Conservation (phyloP, 1,284 basidiomycete species). For the Amylostereum areolatum region DNA sequence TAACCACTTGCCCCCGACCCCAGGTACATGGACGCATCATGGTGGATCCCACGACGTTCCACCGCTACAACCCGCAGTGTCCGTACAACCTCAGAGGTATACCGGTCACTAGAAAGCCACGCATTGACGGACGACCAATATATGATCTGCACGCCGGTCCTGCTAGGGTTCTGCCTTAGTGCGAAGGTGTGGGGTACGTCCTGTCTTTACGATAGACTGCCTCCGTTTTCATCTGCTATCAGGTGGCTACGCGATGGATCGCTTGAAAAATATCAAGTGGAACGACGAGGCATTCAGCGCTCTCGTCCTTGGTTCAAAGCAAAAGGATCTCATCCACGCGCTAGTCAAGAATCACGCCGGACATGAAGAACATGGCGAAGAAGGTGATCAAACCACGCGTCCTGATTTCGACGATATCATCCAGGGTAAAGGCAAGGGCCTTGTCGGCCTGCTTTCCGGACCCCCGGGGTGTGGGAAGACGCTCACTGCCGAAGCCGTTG, state of each 20-base stretch:
- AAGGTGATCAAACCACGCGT: no score
- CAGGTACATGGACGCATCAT: constrained; percentile 24
- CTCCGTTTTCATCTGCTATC: background rate
- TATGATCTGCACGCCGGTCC: constrained; percentile 22
- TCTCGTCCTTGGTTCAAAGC: constrained; percentile 23
- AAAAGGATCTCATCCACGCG: constrained; percentile 24
- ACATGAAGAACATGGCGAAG: no score
- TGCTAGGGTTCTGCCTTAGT: constrained; percentile 24
- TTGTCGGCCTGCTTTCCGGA: constrained; percentile 22
- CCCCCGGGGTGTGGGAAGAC: constrained; percentile 29
- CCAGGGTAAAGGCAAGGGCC: constrained; percentile 24
- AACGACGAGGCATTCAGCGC: constrained; percentile 21
- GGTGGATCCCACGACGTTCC: constrained; percentile 22
- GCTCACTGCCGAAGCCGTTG: constrained; percentile 30
- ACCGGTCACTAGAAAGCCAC: constrained; percentile 11
- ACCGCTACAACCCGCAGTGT: constrained; percentile 16
- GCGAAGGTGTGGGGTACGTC: constrained; percentile 24
- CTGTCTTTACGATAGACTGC: background rate
- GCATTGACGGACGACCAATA: constrained; percentile 21
- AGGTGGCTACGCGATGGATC: constrained; percentile 25
- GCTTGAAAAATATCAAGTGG: constrained; percentile 22
- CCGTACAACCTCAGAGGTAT: constrained; percentile 14
- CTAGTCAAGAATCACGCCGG: constrained; percentile 22
- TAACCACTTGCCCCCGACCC: no score
- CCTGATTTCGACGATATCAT: constrained; percentile 27